These are phyloP conservation scores for Sungouiozyma intestinalis DNA, from an alignment of 805 yeast genomes.

Conservation along the genomic window DNA sequence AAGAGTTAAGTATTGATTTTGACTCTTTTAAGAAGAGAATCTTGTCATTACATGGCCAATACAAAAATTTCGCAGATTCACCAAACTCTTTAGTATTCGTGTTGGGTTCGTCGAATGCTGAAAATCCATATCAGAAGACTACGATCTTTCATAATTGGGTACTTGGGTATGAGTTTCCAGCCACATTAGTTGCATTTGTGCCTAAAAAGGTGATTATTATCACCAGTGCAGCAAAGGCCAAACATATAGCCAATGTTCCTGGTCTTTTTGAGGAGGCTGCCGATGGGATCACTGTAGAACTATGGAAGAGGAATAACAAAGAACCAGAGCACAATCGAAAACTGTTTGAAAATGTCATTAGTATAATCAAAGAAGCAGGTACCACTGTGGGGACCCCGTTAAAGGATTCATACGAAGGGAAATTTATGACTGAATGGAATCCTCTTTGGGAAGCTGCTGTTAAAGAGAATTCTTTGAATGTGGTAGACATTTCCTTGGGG, in stretches of 20 bases:
- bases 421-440: conserved; percentile 75
- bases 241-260: conserved; percentile 40
- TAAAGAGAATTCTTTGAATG: conserved; percentile 30
- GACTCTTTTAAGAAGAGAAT: conserved; percentile 21
- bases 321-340: conserved; percentile 66
- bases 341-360: conserved; percentile 47
- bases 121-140: conserved; percentile 81
- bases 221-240: conserved; percentile 79
- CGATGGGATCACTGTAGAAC: conserved; percentile 37
- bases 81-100: conserved; percentile 48
- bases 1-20: conserved; percentile 25
- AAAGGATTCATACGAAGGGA: conserved; percentile 74
- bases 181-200: conserved; percentile 63
- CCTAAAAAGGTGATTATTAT: conserved; percentile 50
- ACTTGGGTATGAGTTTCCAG: conserved; percentile 92
- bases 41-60: conserved; percentile 19
- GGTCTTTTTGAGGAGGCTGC: conserved; percentile 36
- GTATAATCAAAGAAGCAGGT: conserved; percentile 35
- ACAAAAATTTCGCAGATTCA: conserved; percentile 20
- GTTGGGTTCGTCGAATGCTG: conserved; percentile 79
- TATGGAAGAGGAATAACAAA: conserved; percentile 66
- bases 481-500: conserved; percentile 43
- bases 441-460: conserved; percentile 32
- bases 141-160: conserved; percentile 85
- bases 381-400: conserved; percentile 54